phyloP scores from a whole-genome alignment of 257 asterid genomes.

The Solanum arcanum region DNA sequence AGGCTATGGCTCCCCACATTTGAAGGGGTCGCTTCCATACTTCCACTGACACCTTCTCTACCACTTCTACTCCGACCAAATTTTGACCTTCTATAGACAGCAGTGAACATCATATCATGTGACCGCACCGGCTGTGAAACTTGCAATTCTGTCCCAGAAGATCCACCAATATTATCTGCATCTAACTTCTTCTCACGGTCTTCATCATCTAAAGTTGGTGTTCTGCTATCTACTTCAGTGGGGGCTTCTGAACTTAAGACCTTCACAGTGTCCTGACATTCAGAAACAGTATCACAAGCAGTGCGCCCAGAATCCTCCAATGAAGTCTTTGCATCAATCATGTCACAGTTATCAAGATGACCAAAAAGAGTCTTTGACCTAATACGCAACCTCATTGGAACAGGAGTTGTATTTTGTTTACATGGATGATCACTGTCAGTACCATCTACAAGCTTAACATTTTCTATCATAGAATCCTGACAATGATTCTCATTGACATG shows the following conservation, averaged over 20 bases:
- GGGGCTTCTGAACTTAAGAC: slow-evolving; percentile 18
- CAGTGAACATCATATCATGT: slow-evolving; percentile 53
- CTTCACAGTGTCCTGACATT: slow-evolving; percentile 9
- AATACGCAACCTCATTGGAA: slow-evolving; percentile 56
- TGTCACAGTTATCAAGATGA: slow-evolving; percentile 28
- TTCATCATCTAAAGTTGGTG: slow-evolving; percentile 18
- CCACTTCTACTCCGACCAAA: slow-evolving; percentile 43
- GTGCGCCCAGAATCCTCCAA: slow-evolving; percentile 18
- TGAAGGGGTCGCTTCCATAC: slow-evolving; percentile 59
- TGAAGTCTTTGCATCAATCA: slow-evolving; percentile 14
- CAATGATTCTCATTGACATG: slow-evolving; percentile 14
- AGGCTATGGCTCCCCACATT: slow-evolving; percentile 24
- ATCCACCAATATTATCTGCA: slow-evolving; percentile 27
- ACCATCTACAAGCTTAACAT: slow-evolving; percentile 17
- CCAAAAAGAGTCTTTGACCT: slow-evolving; percentile 37
- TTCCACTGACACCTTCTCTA: slow-evolving; percentile 31
- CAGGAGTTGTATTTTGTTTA: slow-evolving; percentile 29
- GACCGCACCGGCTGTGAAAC: slow-evolving; percentile 42
- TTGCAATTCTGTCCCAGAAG: slow-evolving; percentile 30
- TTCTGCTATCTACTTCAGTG: slow-evolving; percentile 13
- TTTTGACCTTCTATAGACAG: slow-evolving; percentile 78
- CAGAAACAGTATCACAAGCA: slow-evolving; percentile 14
- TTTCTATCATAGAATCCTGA: slow-evolving; percentile 12
- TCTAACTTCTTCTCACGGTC: slow-evolving; percentile 19
- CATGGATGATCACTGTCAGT: slow-evolving; percentile 13